Evolutionary conservation across 495 filamentous ascomycete species (phyloP), one percentile per base, ranked within the genome.

Genomic region (Talaromyces nanjingensis): DNA sequence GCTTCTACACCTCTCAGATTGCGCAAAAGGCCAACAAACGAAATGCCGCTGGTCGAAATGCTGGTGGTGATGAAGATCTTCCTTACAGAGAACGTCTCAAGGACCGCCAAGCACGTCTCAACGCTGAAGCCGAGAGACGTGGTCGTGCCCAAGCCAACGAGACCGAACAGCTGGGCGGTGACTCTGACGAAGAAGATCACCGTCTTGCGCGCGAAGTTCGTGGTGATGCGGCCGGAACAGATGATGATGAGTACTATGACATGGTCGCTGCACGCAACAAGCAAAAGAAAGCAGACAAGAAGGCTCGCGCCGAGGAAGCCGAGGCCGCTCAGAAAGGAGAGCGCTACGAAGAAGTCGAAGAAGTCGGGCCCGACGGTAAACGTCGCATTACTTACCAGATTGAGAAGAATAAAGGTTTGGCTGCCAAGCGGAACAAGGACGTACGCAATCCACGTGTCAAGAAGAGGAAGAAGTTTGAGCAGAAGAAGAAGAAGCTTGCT

Each of bases 1-100:
- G 91, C 61, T 98, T 98, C 77, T 97, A 98, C 82, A 97, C 96
- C 25, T 94, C 91, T 5, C 94, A 98, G 71, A 90, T 98, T 62
- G 88, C 90, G 29, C 92, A 96, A 71, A 97, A 96, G 74, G 84
- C 89, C 63, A 93, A 90, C 76, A 92, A 90, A 69, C 91, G 94
- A 37, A 87, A 81, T 4, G 86, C 80, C n/a, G 91, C 91, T 25
- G 91, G 90, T 60, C 84, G 87, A 59, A 89, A 93, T 66, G 85
- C 91, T 7, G 96, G 96, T 70, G 94, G 94, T 69, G 94, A 98
- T 72, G 84, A 83, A 33, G 94, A 98, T 82, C 81, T 98, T 59
- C 94, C 94, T 18, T 88, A 96, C 72, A 83, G 91, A 45, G 94
- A 98, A 71, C 87, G 96, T 59, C 76, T 94, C 31, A 85, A 81